These are phyloP conservation scores for Alternaria arbusti DNA, from an alignment of 2,329 filamentous ascomycete species.

Conservation along the genomic window DNA sequence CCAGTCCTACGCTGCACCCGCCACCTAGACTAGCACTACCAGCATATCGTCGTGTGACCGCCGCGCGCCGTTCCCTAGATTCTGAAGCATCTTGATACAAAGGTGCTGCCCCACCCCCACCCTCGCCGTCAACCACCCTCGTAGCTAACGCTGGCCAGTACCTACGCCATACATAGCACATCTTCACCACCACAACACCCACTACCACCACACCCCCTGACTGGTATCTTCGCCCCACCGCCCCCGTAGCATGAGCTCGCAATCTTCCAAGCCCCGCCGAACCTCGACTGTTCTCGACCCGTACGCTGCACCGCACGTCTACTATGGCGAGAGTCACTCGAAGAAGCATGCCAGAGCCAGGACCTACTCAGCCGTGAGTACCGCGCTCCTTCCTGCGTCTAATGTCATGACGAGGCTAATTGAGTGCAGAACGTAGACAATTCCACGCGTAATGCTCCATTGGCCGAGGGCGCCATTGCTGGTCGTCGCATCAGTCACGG, in stretches of 20 bases:
- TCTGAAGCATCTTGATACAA: conserved; percentile 19
- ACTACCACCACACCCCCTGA: conserved; percentile 4
- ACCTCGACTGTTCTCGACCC: conserved; percentile 59
- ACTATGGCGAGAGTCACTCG: conserved; percentile 62
- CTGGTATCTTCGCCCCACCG: conserved; percentile 19
- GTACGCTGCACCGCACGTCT: conserved; percentile 63
- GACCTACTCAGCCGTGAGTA: conserved; percentile 63
- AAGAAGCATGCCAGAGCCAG: conserved; percentile 57
- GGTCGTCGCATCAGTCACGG: conserved; percentile 48
- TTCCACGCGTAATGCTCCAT: conserved; percentile 39
- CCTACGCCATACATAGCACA: conserved; percentile 30
- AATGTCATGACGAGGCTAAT: conserved; percentile 16
- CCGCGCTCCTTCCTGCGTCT: background rate
- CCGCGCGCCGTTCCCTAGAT: conserved; percentile 10
- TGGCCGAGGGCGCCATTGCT: conserved; percentile 33
- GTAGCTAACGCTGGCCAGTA: conserved; percentile 14
- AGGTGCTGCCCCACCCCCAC: conserved; percentile 23
- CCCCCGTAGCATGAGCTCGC: conserved; percentile 51
- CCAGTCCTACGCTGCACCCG: conserved; percentile 6
- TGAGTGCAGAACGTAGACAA: conserved; percentile 35
- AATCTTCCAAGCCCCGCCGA: conserved; percentile 46
- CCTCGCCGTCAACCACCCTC: background rate
- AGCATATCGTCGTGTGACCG: conserved; percentile 21
- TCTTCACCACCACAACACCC: conserved; percentile 16
- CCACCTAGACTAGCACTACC: conserved; percentile 11